Base-by-base conservation (phyloP, 1,139 yeast genomes). In the Hansenula lynferdii region DNA sequence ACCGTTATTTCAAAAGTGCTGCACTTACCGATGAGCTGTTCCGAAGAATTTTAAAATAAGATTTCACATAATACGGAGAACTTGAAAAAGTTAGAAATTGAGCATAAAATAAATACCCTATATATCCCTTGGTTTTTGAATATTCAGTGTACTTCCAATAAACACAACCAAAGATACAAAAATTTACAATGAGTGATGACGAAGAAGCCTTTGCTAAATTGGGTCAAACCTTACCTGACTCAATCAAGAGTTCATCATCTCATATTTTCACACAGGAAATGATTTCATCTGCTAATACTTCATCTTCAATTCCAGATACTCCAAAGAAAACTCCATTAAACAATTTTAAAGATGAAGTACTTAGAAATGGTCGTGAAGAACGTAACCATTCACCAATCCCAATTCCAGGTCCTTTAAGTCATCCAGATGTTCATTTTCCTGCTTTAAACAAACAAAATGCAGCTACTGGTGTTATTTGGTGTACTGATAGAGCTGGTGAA, bases 401-500 rank as follows among this genome's bases (percentile, higher is more conserved):
- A 2, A 57, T 72, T 31, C 80, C 80, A 0, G 65, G 63, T 33
- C 79, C 80, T 4, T 58, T 64, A 38, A 62, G 65, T 48, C 62
- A 69, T 43, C 71, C 66, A 32, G 69, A 60, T 34, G 72, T 72
- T 43, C 70, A 69, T 45, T 71, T 70, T 50, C 85, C 85, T 3
- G 85, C 84, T 11, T 62, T 78, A 65, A 80, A 78, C 57, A 72
- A 77, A 26, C 69, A 70, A 39, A 82, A 77, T 50, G 73, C 80
- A 12, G 76, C 83, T 9, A 79, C 85, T 1, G 85, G 85, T 42
- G 85, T 79, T 16, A 71, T 78, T 43, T 79, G 85, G 85, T 77
- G 77, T 36, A 79, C 85, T 1, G 85, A 79, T 54, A 65, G 83
- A 49, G 85, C 85, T 23, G 60, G 65, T 33, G 83, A 75, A 43